A percentile compares a stretch with the other conserved stretches of the same genome.
Conservation (phyloP, 805 yeast species). For the Brettanomyces bruxellensis region DNA sequence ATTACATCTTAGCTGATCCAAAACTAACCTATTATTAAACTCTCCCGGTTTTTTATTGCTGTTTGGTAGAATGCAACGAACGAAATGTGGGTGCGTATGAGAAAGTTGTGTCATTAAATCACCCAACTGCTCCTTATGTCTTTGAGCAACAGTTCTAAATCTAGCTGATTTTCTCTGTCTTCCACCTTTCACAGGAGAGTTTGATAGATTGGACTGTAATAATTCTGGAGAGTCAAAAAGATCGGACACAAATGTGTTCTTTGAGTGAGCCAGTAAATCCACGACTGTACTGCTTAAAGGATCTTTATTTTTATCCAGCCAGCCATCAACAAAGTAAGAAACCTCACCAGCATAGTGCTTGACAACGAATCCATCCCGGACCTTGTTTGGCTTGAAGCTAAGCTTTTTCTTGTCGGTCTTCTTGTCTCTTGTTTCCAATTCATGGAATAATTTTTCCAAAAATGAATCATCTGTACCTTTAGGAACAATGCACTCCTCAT, state of each 20-base stretch:
- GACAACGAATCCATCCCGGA: constrained; percentile 69
- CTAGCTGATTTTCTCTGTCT: constrained; percentile 23
- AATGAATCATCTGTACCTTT: constrained; percentile 78
- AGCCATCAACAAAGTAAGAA: constrained; percentile 84
- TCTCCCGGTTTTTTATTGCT: constrained; percentile 57
- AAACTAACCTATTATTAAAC: constrained; percentile 67
- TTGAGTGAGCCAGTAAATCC: constrained; percentile 49
- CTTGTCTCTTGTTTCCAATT: constrained; percentile 42
- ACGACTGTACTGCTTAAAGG: constrained; percentile 76
- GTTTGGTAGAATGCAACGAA: constrained; percentile 92
- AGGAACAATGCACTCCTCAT: constrained; percentile 94
- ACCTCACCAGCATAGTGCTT: constrained; percentile 95
- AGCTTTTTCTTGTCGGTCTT: constrained; percentile 15
- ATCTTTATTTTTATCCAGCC: constrained; percentile 92
- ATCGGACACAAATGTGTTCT: constrained; percentile 42
- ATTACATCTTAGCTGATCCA: constrained; percentile 88
- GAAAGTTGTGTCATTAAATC: constrained; percentile 64
- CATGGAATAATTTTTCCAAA: constrained; percentile 63
- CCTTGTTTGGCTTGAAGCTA: constrained; percentile 64
- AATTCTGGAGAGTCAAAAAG: constrained; percentile 33
- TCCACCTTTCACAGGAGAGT: constrained; percentile 24
- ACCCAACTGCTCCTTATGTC: constrained; percentile 78
- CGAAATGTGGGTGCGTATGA: constrained; percentile 90
- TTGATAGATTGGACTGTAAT: constrained; percentile 18
- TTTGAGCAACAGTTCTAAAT: constrained; percentile 74